Percentiles rank a stretch among this genome's conserved stretches.
These are phyloP conservation scores for Tulasnella sp. DNA, from an alignment of 768 basidiomycete genomes.

Conservation along the genomic window DNA sequence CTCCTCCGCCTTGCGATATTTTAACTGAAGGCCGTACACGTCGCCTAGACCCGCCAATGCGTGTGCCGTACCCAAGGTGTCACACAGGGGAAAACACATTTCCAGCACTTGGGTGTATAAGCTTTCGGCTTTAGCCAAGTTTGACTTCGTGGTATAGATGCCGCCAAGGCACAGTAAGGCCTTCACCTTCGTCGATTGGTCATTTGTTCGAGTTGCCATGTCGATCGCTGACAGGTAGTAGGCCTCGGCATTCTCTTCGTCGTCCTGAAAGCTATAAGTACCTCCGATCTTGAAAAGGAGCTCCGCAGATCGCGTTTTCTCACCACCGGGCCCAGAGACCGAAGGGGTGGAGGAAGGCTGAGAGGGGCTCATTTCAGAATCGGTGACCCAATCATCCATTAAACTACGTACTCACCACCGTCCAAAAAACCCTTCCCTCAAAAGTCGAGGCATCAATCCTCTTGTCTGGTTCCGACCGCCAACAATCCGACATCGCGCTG, in stretches of 20 bases:
- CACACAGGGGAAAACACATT: too few relatives aligned
- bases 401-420: neutral
- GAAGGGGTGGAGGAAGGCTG: neutral
- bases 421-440: neutral
- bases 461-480: neutral
- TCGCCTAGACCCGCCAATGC: neutral
- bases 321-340: neutral
- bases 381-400: neutral
- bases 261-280: too few relatives aligned
- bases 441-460: neutral
- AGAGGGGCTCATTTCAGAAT: neutral
- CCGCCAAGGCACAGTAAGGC: neutral
- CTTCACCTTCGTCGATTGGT: neutral
- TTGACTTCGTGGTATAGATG: too few relatives aligned
- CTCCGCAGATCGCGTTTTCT: neutral
- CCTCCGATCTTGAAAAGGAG: too few relatives aligned
- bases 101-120: too few relatives aligned
- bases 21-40: neutral
- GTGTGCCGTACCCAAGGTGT: too few relatives aligned
- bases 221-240: neutral
- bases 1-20: neutral
- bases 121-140: too few relatives aligned
- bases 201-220: neutral
- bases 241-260: neutral
- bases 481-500: neutral